Evolutionary conservation across 1,284 basidiomycete species (phyloP), one percentile per base, ranked within the genome.

Genomic region (Porogramme epimiltina): DNA sequence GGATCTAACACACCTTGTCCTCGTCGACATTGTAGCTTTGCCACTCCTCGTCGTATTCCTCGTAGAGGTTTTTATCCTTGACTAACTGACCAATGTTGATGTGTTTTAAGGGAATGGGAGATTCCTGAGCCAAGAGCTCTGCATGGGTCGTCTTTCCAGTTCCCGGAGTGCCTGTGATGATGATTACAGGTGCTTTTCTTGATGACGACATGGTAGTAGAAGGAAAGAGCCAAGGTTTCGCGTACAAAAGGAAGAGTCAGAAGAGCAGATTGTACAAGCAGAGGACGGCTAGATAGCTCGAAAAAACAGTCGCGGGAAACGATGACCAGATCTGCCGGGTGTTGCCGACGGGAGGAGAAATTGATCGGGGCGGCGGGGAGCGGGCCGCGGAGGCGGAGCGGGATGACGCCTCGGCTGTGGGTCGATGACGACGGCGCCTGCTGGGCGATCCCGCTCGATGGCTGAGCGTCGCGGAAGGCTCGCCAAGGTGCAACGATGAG

Each of bases 21-120:
- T 99, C 97, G 67, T 99, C 94, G 3, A 98, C 91, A 3, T 87
- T 90, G 70, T 93, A 97, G 50, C 85, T 88, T 67, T 96, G 87
- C 96, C 96, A 98, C 68, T 97, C 93, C 31, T 94, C 84, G 66
- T 98, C 91, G 67, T 84, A 98, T 0, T 89, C 85, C 59, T 91
- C 85, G 67, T 95, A 90, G 20, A 97, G 80, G 0, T 78, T 81
- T 52, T 88, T 83, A 61, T 90, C 84, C 72, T 97, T 98, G 54
- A 98, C 91, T 60, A 89, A 77, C 44, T 96, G 88, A 31, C 94
- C 90, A 37, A 99, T 83, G 65, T 98, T 96, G 68, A 99, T 81
- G 68, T 97, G 90, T 61, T 75, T 76, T 50, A 95, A 71, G 0
- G 85, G 85, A 2, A 88, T 64, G 2, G 82, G 78, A 0, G 85